Conservation (phyloP, 257 asterid species). For the Craterostigma plantagineum region DNA sequence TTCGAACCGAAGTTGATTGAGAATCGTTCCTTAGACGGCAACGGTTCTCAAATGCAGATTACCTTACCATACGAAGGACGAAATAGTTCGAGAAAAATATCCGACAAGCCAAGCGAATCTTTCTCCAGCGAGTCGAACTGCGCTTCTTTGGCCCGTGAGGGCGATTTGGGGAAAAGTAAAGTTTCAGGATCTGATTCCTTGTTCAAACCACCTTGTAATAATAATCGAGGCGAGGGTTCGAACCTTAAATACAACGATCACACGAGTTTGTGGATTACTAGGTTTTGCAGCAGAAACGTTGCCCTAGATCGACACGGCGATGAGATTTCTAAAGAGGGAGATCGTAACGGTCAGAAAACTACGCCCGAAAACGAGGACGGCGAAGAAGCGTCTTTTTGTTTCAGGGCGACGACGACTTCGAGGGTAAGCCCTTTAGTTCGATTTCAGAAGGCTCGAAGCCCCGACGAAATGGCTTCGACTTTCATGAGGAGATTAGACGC, state of each 20-base stretch:
- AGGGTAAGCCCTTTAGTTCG: conserved; percentile 1
- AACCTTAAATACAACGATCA: conserved; percentile 10
- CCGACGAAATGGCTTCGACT: conserved; percentile 37
- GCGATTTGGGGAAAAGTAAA: conserved; percentile 13
- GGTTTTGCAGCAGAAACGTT: conserved; percentile 20
- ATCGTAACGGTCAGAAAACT: too few species aligned
- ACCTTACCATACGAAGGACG: too few species aligned
- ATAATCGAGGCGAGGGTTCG: too few species aligned
- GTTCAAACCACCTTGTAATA: neutral
- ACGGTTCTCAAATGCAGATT: too few species aligned
- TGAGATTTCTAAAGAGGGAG: conserved; percentile 8
- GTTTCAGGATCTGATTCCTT: conserved; percentile 11
- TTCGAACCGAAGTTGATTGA: conserved; percentile 6
- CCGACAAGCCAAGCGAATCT: too few species aligned
- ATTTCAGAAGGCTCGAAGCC: conserved; percentile 14
- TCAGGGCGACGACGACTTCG: too few species aligned
- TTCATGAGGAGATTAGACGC: conserved; percentile 63
- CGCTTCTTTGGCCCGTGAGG: conserved; percentile 8
- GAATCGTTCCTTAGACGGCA: conserved; percentile 4
- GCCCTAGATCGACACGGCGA: neutral
- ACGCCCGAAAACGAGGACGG: too few species aligned
- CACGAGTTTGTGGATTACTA: conserved; percentile 64
- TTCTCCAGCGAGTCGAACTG: neutral
- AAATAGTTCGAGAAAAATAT: too few species aligned
- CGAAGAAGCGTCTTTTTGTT: too few species aligned